These are phyloP conservation scores for Cunninghamia lanceolata DNA, from an alignment of 75 land plant species.

Conservation along the genomic window DNA sequence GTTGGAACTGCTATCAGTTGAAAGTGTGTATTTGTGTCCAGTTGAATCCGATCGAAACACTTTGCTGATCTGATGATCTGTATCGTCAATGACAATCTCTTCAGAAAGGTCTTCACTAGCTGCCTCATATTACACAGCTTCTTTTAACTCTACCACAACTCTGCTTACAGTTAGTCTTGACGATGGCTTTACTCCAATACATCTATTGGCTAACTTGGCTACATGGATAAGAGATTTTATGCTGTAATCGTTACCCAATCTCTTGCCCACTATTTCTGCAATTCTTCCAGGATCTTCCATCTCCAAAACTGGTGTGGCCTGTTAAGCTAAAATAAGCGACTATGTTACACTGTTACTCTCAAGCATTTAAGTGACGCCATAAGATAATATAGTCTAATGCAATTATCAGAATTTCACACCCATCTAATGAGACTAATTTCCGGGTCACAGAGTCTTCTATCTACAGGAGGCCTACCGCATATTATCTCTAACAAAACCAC, in stretches of 20 bases:
- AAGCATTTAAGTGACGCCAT: too few species aligned
- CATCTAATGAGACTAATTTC: neutral
- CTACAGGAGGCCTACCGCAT: neutral
- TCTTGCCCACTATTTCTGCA: neutral
- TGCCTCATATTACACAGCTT: neutral
- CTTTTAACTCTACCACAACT: neutral
- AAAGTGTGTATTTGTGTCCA: too few species aligned
- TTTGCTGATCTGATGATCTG: too few species aligned
- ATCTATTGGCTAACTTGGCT: neutral
- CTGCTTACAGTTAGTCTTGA: neutral
- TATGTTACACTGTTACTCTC: too few species aligned
- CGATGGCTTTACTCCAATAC: neutral
- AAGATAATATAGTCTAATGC: too few species aligned
- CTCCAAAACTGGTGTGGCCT: neutral
- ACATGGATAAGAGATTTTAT: neutral
- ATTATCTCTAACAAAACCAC: conserved; percentile 6
- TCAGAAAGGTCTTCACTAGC: too few species aligned
- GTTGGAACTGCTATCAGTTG: too few species aligned
- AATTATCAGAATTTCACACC: neutral
- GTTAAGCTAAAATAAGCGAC: neutral
- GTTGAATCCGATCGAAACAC: too few species aligned
- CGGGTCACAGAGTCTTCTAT: neutral
- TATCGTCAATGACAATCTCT: too few species aligned
- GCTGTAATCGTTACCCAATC: neutral
- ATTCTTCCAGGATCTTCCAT: neutral